phyloP scores from a whole-genome alignment of 1,139 yeast species.

The Candida sp. region DNA sequence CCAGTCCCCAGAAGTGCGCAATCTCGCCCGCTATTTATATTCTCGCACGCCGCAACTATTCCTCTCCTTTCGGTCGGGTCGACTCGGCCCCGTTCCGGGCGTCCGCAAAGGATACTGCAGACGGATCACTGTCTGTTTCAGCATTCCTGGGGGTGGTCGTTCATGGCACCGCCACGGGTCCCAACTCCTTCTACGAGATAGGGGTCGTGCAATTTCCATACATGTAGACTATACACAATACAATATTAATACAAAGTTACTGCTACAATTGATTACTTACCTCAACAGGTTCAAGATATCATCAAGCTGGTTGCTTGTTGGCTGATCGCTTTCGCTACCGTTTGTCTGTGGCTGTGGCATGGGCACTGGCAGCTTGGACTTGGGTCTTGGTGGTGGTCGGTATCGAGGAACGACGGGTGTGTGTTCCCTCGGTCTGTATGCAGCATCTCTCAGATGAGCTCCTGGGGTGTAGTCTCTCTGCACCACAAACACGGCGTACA shows the following conservation, averaged over 20 bases:
- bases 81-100: no score
- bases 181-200: no score
- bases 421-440: neutral
- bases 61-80: no score
- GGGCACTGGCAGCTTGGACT: neutral
- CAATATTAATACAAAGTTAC: neutral
- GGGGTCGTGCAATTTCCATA: no score
- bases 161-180: no score
- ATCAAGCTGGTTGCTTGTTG: neutral
- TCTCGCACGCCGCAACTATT: no score
- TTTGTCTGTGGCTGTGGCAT: neutral
- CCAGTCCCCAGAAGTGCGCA: no score
- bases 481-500: conserved; percentile 51
- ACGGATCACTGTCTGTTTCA: no score
- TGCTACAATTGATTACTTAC: neutral
- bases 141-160: no score
- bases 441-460: neutral
- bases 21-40: no score
- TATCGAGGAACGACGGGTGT: neutral
- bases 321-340: neutral
- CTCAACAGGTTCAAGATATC: neutral
- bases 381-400: neutral
- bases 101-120: no score
- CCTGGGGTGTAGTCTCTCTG: conserved; percentile 42
- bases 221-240: neutral